Evolutionary conservation across 2,329 filamentous ascomycete genomes (phyloP).

Genomic region (Stenocarpella maydis): DNA sequence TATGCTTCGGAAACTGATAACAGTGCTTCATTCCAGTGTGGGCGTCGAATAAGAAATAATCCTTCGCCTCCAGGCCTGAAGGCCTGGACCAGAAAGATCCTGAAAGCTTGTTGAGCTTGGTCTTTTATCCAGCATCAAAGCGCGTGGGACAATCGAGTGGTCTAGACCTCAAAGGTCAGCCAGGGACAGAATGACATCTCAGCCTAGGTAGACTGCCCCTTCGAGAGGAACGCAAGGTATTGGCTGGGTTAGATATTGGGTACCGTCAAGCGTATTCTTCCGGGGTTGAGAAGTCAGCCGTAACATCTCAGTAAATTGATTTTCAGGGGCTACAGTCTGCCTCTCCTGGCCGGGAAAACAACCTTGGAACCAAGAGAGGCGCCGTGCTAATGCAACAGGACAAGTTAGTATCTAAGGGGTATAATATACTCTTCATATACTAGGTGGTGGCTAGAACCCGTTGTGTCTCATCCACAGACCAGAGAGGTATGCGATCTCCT

Average conservation of each 20-base stretch:
- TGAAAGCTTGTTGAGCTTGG: neutral
- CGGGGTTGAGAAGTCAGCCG: constrained; percentile 6
- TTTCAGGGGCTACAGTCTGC: neutral
- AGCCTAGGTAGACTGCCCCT: neutral
- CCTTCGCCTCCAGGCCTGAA: neutral
- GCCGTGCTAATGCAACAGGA: constrained; percentile 4
- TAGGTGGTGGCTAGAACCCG: no score
- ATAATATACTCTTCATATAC: neutral
- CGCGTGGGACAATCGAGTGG: neutral
- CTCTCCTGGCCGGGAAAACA: neutral
- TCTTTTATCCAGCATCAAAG: neutral
- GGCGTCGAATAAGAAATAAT: neutral
- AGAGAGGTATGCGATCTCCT: neutral
- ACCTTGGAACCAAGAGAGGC: neutral
- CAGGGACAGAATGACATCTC: no score
- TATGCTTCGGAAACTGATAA: no score
- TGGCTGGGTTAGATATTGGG: neutral
- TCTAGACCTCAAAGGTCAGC: neutral
- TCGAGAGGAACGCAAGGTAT: neutral
- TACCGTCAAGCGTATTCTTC: neutral
- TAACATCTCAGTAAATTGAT: neutral
- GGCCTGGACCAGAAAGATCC: neutral
- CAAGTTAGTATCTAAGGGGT: no score
- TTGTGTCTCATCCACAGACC: neutral
- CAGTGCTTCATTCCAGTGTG: neutral